Conservation (phyloP, 306 rosid genomes). For the Elaeagnus macrophylla region DNA sequence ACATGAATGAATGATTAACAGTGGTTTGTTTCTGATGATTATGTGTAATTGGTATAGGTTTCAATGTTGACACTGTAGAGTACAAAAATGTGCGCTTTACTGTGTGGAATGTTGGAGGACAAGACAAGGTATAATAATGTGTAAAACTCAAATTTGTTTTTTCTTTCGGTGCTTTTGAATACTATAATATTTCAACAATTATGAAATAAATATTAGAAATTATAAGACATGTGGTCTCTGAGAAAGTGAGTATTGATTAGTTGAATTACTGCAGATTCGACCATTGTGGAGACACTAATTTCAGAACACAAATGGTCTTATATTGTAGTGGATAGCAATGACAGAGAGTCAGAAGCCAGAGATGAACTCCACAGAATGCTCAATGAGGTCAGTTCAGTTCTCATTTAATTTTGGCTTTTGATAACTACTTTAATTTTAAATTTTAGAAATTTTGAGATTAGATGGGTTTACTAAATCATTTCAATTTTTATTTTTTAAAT, state of each 20-base stretch:
- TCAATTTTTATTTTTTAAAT: too few relatives aligned
- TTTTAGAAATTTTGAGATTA: too few relatives aligned
- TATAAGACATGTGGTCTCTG: too few relatives aligned
- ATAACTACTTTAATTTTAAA: too few relatives aligned
- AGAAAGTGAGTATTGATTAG: too few relatives aligned
- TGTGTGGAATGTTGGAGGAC: slow-evolving; percentile 55
- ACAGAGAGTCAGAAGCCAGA: slow-evolving; percentile 34
- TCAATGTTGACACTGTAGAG: slow-evolving; percentile 38
- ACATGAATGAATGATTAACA: neutral
- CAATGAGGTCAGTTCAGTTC: too few relatives aligned
- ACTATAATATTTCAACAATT: too few relatives aligned
- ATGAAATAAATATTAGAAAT: too few relatives aligned
- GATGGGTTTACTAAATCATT: too few relatives aligned
- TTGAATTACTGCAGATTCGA: slow-evolving; percentile 24
- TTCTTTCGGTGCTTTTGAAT: too few relatives aligned
- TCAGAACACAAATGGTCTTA: slow-evolving; percentile 35
- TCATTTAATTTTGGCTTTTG: too few relatives aligned
- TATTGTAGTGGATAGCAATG: slow-evolving; percentile 45
- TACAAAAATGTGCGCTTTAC: slow-evolving; percentile 34
- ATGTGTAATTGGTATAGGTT: slow-evolving; percentile 26
- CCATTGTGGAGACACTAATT: slow-evolving; percentile 50
- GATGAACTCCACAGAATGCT: slow-evolving; percentile 35
- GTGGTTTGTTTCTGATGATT: neutral
- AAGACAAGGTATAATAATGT: slow-evolving; percentile 27
- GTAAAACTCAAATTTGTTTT: too few relatives aligned